Evolutionary conservation across 768 basidiomycete species (phyloP), one percentile per base, ranked within the genome.

Genomic region (Lactarius tabidus): DNA sequence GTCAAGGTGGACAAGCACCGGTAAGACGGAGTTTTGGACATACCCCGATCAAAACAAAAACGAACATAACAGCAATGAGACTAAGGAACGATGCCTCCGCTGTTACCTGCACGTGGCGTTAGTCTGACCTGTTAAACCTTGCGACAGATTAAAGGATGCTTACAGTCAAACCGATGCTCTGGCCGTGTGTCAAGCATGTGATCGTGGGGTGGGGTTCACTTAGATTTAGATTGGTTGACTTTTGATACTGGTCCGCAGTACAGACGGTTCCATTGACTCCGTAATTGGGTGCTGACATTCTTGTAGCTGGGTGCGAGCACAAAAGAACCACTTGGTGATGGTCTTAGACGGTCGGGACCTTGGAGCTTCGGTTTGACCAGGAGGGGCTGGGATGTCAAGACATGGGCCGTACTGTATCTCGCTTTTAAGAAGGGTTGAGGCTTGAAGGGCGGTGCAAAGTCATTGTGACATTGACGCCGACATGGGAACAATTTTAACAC

Each of bases 171-270:
- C 33, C 33, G 33, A 33, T 33, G 33, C 33, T 33, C 45, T 79
- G 67, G 10, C 75, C 75, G 2, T 74, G 72, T 8, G 74, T 75
- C 31, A 78, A 61, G 56, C 75, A 78, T 20, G 55, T 43, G 26
- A 69, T 67, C 0, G 51, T 17, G 20, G 65, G 57, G 55, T 45
- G 3, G 17, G 23, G n/a, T n/a, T n/a, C n/a, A n/a, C n/a, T n/a
- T 14, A 15, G 0, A 10, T 17, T 20, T 9, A 38, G 18, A 56
- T 55, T 57, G 63, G n/a, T n/a, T n/a, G n/a, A 1, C 8, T 0
- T n/a, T n/a, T n/a, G n/a, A 14, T 64, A 67, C 36, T 65, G 62
- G 5, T 39, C 17, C 15, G 10, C 52, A 20, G 35, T 64, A 36
- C 66, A 67, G 26, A 60, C 26, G 6, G 66, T 67, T 18, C 66